These are phyloP conservation scores for Hortiboletus flavorubellus DNA, from an alignment of 768 basidiomycete species.

Conservation along the genomic window DNA sequence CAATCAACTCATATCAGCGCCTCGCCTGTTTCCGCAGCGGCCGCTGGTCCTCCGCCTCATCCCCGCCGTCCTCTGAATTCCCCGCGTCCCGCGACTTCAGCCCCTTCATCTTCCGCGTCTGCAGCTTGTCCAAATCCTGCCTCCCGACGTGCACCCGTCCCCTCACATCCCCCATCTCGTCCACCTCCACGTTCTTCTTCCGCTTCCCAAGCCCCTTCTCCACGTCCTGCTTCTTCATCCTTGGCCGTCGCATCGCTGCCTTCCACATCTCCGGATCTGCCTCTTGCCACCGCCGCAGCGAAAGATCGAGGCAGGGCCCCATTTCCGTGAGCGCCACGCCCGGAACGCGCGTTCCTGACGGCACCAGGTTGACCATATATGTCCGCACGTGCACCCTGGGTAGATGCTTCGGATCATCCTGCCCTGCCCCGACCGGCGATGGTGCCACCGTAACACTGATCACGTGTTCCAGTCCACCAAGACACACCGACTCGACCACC, in stretches of 20 bases:
- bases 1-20: neutral
- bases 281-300: slow-evolving; percentile 66
- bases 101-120: slow-evolving; percentile 97
- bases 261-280: slow-evolving; percentile 80
- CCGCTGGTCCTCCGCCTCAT: slow-evolving; percentile 22
- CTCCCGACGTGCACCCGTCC: slow-evolving; percentile 86
- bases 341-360: slow-evolving; percentile 78
- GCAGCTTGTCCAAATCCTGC: slow-evolving; percentile 84
- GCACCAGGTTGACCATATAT: slow-evolving; percentile 70
- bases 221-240: slow-evolving; percentile 83
- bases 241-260: slow-evolving; percentile 77
- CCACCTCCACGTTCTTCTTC: slow-evolving; percentile 92
- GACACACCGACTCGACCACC: slow-evolving; percentile 75
- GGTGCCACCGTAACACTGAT: slow-evolving; percentile 79
- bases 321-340: slow-evolving; percentile 80
- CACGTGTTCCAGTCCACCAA: slow-evolving; percentile 83
- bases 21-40: slow-evolving; percentile 15
- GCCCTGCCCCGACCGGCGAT: slow-evolving; percentile 38
- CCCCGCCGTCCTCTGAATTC: neutral
- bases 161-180: slow-evolving; percentile 96
- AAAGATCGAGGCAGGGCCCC: slow-evolving; percentile 88
- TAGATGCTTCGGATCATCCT: slow-evolving; percentile 44
- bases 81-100: slow-evolving; percentile 44
- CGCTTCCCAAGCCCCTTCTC: slow-evolving; percentile 89
- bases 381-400: slow-evolving; percentile 88